A percentile compares a stretch with the other conserved stretches of the same genome.
These are phyloP conservation scores for Skeletonema marinoi DNA, from an alignment of 108 stramenopile genomes.

Conservation along the genomic window DNA sequence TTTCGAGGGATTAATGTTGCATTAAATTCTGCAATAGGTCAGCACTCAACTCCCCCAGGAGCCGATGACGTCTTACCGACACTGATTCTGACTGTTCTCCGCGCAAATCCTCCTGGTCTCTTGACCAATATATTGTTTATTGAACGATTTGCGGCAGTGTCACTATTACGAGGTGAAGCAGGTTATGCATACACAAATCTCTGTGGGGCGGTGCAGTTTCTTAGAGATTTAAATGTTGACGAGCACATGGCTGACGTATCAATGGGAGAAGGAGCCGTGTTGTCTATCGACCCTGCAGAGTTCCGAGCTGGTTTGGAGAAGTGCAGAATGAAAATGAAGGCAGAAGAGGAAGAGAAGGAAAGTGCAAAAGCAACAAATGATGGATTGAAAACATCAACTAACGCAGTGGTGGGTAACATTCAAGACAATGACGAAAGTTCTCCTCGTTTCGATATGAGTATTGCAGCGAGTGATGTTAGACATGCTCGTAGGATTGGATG, in stretches of 20 bases:
- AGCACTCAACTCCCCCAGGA: constrained; percentile 48
- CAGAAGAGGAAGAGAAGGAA: neutral
- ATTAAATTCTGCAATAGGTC: constrained; percentile 47
- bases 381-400: neutral
- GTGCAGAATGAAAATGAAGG: constrained; percentile 29
- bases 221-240: constrained; percentile 66
- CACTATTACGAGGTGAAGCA: constrained; percentile 76
- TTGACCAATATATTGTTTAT: constrained; percentile 58
- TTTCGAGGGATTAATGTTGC: constrained; percentile 68
- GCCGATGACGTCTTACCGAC: constrained; percentile 88
- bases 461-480: constrained; percentile 62
- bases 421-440: neutral
- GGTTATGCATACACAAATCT: constrained; percentile 88
- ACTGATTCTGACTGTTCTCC: constrained; percentile 71
- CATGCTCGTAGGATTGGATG: constrained; percentile 65
- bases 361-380: constrained; percentile 2
- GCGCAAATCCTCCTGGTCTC: constrained; percentile 54
- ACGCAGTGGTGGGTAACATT: neutral
- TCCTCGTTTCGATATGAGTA: constrained; percentile 12
- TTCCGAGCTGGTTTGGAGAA: constrained; percentile 61
- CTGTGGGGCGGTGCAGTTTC: constrained; percentile 84
- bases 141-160: constrained; percentile 63
- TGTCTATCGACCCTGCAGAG: constrained; percentile 66
- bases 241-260: constrained; percentile 35
- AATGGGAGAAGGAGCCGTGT: constrained; percentile 40